Evolutionary conservation across 352 stramenopile species (phyloP), one percentile per base, ranked within the genome.

Genomic region (Phytophthora pisi): DNA sequence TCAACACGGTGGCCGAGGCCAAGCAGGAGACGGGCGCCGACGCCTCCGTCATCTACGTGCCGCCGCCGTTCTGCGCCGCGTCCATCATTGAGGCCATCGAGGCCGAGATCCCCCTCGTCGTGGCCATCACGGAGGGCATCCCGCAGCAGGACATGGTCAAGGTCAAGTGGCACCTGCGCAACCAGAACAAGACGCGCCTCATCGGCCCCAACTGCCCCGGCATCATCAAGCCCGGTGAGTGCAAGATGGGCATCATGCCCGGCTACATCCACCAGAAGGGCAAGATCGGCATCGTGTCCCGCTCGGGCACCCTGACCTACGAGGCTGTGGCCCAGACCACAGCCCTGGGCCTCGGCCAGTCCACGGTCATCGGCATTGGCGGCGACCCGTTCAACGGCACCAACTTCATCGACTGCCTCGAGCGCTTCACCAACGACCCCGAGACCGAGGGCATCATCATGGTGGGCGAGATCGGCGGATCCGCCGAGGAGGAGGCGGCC

Each of bases 241-340:
- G 96, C 79, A 99, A 99, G 83, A 99, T 99, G 85, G 98, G 98
- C 60, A 99, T 99, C 83, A 99, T 99, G 98, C 98, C 98, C 57
- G 98, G 97, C 55, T 99, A 99, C 89, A 99, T 99, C 84, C 98
- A 99, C 82, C 90, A 88, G 73, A 88, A 89, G 63, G 98, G 98
- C 54, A 99, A 99, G 81, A 98, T 99, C 73, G 98, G 98, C 69
- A 98, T 99, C 56, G 98, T 99, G n/a, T 99, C 92, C 28, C 91
- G 98, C 61, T 98, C 90, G 42, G 98, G 98, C 49, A 99, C 98
- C 4, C 75, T 99, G 18, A 99, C 98, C 0, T 99, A 99, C 79
- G 98, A 99, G 79, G 98, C 98, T 34, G 98, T 99, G 13, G 91
- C 95, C 38, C 98, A 99, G 88, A 99, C 97, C 1, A 99, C 98